These are phyloP conservation scores for Lichtheimia hyalospora DNA, from an alignment of 371 early-diverging fungal species.

Conservation along the genomic window DNA sequence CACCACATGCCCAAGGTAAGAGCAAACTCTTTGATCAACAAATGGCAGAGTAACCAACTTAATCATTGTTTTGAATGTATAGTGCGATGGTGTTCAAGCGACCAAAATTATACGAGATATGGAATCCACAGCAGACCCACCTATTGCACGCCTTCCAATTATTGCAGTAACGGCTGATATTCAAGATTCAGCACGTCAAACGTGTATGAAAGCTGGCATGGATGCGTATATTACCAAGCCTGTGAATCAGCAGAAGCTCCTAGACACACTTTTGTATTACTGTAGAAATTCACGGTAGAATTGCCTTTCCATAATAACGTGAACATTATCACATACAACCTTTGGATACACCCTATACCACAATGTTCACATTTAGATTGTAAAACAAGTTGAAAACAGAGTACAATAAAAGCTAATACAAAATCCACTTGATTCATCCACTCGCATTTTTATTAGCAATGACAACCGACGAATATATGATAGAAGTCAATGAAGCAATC, in stretches of 20 bases:
- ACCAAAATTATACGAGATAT: conserved; percentile 34
- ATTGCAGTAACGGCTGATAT: conserved; percentile 15
- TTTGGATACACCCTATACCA: not conserved
- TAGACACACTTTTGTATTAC: conserved; percentile 27
- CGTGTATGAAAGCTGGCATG: conserved; percentile 15
- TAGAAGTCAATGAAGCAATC: conserved; percentile 4
- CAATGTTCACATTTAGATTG: not conserved
- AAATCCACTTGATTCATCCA: not conserved
- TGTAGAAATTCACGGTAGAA: conserved; percentile 5
- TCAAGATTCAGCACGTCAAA: conserved; percentile 12
- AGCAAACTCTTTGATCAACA: not conserved
- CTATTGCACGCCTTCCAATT: conserved; percentile 18
- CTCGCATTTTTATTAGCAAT: not conserved
- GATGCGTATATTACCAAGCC: conserved; percentile 37
- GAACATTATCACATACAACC: too few relatives aligned
- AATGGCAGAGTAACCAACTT: not conserved
- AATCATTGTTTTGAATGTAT: not conserved
- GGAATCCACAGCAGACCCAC: conserved; percentile 18
- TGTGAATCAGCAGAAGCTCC: conserved; percentile 37
- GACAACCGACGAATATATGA: not conserved
- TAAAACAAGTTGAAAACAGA: not conserved
- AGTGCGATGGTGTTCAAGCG: conserved; percentile 51
- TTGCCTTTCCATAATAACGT: too few relatives aligned
- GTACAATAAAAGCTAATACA: not conserved
- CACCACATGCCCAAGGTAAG: conserved; percentile 49